Evolutionary conservation across 352 stramenopile species (phyloP).

Genomic region (Nothophytophthora sp.): DNA sequence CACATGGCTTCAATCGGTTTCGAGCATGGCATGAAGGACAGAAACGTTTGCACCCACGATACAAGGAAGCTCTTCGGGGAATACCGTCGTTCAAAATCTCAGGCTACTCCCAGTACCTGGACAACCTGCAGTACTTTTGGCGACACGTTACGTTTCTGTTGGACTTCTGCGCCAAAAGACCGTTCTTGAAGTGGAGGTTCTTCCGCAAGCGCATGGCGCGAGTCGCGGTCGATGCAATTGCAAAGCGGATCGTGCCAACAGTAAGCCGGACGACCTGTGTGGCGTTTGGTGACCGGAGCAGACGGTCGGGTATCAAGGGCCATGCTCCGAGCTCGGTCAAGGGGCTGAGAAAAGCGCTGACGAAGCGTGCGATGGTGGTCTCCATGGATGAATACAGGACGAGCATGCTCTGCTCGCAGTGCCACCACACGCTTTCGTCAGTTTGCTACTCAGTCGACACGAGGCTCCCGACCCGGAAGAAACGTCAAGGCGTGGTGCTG

Average conservation of each 20-base stretch:
- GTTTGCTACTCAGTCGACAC: conserved; percentile 8
- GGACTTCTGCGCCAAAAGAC: conserved; percentile 2
- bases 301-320: conserved; percentile 11
- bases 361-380: conserved; percentile 21
- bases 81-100: conserved; percentile 19
- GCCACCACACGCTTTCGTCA: conserved; percentile 12
- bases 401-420: conserved; percentile 27
- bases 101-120: conserved; percentile 1
- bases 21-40: conserved; percentile 13
- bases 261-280: neutral
- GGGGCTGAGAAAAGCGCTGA: conserved; percentile 8
- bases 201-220: conserved; percentile 4
- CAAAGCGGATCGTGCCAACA: conserved; percentile 5
- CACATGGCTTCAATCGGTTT: conserved; percentile 18
- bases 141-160: conserved; percentile 4
- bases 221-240: conserved; percentile 8
- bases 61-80: neutral
- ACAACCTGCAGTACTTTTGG: conserved; percentile 11
- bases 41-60: conserved; percentile 1
- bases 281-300: conserved; percentile 8
- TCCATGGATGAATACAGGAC: conserved; percentile 27
- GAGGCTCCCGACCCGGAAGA: conserved; percentile 5
- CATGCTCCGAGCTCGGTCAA: conserved; percentile 20
- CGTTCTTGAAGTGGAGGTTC: conserved; percentile 16
- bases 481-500: conserved; percentile 7